Percentiles rank a stretch among this genome's conserved stretches.
Conservation (phyloP, 2,329 filamentous ascomycete species). For the Calonectria pseudoreteaudii region DNA sequence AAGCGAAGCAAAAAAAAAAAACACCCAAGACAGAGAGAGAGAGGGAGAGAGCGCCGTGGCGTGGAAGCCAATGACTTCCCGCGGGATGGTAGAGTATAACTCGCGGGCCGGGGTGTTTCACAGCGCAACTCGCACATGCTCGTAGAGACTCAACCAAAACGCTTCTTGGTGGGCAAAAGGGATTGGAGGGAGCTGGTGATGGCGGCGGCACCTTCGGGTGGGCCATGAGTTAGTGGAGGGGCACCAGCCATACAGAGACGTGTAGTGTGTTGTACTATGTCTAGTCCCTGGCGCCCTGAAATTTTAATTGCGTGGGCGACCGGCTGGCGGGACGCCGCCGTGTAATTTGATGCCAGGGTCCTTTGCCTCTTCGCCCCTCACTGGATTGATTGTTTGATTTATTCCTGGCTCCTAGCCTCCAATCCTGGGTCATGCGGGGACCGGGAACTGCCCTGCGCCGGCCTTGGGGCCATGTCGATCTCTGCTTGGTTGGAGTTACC, state of each 20-base stretch:
- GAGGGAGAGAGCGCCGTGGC: background rate
- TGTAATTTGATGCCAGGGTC: slow-evolving; percentile 30
- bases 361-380: background rate
- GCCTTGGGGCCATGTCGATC: slow-evolving; percentile 10
- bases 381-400: slow-evolving; percentile 18
- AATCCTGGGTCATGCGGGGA: slow-evolving; percentile 20
- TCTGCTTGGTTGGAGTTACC: slow-evolving; percentile 1
- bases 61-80: background rate
- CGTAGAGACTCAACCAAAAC: background rate
- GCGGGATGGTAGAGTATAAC: background rate
- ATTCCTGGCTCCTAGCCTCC: slow-evolving; percentile 12
- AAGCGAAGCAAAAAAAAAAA: background rate
- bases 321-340: slow-evolving; percentile 28
- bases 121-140: background rate
- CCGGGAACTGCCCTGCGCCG: slow-evolving; percentile 11
- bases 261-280: slow-evolving; percentile 7
- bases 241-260: slow-evolving; percentile 28
- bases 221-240: slow-evolving; percentile 35
- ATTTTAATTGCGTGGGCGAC: slow-evolving; percentile 42
- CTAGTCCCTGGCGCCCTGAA: slow-evolving; percentile 39
- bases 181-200: slow-evolving; percentile 21
- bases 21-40: background rate
- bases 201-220: slow-evolving; percentile 33
- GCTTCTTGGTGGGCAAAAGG: background rate
- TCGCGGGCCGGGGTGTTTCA: slow-evolving; percentile 13